phyloP scores from a whole-genome alignment of 306 rosid genomes.

The Quercus glauca region DNA sequence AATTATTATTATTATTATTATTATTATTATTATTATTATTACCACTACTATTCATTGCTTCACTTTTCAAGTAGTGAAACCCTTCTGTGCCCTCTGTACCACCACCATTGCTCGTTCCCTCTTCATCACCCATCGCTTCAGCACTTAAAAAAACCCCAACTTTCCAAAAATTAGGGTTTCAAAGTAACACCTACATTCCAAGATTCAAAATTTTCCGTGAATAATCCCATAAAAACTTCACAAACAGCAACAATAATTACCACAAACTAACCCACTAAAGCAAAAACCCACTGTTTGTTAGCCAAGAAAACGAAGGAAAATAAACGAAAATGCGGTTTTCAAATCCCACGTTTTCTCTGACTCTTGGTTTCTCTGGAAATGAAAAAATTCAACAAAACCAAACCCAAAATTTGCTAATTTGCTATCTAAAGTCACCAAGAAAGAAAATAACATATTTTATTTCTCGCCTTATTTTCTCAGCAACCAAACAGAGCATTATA shows the following conservation, averaged over 20 bases:
- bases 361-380: background rate
- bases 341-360: background rate
- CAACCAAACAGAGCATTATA: conserved; percentile 13
- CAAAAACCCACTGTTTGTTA: conserved; percentile 13
- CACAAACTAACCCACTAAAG: background rate
- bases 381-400: conserved; percentile 14
- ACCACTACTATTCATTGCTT: background rate
- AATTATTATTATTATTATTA: too few relatives aligned
- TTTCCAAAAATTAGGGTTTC: conserved; percentile 57
- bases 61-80: conserved; percentile 33
- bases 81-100: conserved; percentile 23
- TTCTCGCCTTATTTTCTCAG: background rate
- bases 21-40: too few relatives aligned
- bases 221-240: conserved; percentile 21
- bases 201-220: conserved; percentile 28
- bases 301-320: conserved; percentile 9
- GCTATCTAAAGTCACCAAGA: background rate
- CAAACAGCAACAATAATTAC: conserved; percentile 14
- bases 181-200: conserved; percentile 28
- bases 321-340: background rate
- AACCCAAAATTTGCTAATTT: conserved; percentile 2
- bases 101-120: conserved; percentile 41
- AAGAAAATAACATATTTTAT: background rate
- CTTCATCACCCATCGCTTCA: conserved; percentile 46
- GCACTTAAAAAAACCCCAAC: conserved; percentile 22